Conservation (phyloP, 192 early-diverging fungal species). For the Backusella morwellensis region DNA sequence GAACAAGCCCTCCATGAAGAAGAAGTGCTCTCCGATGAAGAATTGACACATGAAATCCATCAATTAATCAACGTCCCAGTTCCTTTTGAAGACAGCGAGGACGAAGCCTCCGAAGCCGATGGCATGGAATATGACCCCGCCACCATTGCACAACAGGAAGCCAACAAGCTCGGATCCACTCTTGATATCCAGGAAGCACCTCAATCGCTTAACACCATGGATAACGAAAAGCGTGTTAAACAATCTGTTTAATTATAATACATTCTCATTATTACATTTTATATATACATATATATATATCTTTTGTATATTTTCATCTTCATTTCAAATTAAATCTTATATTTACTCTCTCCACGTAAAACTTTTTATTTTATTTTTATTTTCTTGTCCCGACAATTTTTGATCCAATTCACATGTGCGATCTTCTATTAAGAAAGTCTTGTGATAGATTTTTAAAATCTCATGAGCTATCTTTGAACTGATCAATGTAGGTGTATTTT, state of each 20-base stretch:
- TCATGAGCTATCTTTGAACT: no score
- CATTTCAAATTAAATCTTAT: no score
- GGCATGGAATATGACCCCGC: no score
- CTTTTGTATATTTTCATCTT: background rate
- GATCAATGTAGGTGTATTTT: background rate
- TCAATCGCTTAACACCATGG: background rate
- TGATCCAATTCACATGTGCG: no score
- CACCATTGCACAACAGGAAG: no score
- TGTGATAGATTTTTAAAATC: no score
- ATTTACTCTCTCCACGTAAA: no score
- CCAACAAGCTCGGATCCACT: background rate
- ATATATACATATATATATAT: no score
- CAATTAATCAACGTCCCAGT: background rate
- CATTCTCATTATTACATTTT: background rate
- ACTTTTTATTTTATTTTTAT: background rate
- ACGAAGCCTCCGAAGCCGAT: no score
- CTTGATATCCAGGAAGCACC: background rate
- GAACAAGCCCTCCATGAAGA: background rate
- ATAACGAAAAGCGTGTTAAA: background rate
- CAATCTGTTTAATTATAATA: background rate
- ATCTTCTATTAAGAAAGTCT: no score
- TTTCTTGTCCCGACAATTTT: background rate
- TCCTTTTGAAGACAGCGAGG: no score
- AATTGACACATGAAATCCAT: background rate
- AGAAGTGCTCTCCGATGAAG: background rate